Percentiles rank a stretch among this genome's conserved stretches.
These are phyloP conservation scores for Glycine latifolia DNA, from an alignment of 306 rosid species.

Conservation along the genomic window DNA sequence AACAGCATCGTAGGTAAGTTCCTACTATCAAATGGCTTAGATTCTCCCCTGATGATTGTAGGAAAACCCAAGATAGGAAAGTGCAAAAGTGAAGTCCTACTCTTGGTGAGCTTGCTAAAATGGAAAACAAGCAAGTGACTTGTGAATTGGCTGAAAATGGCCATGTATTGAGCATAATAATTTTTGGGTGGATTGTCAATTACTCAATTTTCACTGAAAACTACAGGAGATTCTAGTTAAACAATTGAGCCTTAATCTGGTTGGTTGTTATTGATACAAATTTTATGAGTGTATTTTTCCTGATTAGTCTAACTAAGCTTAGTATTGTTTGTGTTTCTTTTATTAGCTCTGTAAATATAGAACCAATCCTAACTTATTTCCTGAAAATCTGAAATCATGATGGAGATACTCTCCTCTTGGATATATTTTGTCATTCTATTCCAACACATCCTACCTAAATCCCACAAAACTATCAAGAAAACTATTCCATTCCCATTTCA, in stretches of 20 bases:
- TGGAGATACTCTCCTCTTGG: slow-evolving; percentile 24
- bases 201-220: not conserved
- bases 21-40: slow-evolving; percentile 4
- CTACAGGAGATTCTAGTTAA: slow-evolving; percentile 15
- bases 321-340: slow-evolving; percentile 6
- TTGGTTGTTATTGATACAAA: not conserved
- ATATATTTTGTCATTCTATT: slow-evolving; percentile 12
- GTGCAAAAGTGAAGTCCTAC: slow-evolving; percentile 12
- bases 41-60: not conserved
- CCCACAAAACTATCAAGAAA: slow-evolving; percentile 2
- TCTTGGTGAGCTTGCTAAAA: slow-evolving; percentile 9
- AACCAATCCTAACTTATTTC: slow-evolving; percentile 6
- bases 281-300: slow-evolving; percentile 26
- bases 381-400: not conserved
- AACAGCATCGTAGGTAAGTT: slow-evolving; percentile 17
- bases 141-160: slow-evolving; percentile 28
- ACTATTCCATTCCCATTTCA: slow-evolving; percentile 13
- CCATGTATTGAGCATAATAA: slow-evolving; percentile 4
- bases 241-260: not conserved
- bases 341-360: not conserved
- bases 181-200: not conserved
- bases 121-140: slow-evolving; percentile 5
- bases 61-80: slow-evolving; percentile 18
- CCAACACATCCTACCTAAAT: slow-evolving; percentile 15
- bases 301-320: not conserved